phyloP scores from a whole-genome alignment of 2,329 filamentous ascomycete genomes.

The Ceratocystis huliohia region DNA sequence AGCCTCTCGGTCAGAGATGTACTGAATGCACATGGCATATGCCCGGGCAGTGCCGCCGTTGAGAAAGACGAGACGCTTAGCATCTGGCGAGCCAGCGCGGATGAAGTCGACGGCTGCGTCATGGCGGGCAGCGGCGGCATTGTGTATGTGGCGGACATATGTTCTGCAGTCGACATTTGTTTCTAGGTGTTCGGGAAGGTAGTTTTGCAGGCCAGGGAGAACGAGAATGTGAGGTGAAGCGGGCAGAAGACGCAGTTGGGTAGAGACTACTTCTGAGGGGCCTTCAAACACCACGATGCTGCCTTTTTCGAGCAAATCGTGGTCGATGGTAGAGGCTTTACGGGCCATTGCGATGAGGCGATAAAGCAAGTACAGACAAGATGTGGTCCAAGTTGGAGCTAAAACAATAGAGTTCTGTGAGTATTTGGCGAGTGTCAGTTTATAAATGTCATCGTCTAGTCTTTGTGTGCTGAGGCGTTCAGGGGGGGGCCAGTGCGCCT shows the following conservation, averaged over 20 bases:
- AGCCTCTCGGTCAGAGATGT: constrained; percentile 42
- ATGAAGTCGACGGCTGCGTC: constrained; percentile 42
- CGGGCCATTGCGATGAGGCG: constrained; percentile 39
- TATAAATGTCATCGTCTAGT: background rate
- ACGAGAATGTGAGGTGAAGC: constrained; percentile 45
- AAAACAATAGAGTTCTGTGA: constrained; percentile 2
- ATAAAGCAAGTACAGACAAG: constrained; percentile 33
- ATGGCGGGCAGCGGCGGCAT: constrained; percentile 36
- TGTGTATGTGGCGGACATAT: constrained; percentile 39
- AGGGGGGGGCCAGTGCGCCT: background rate
- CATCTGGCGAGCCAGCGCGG: constrained; percentile 32
- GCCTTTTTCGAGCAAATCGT: constrained; percentile 28
- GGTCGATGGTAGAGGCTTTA: constrained; percentile 15
- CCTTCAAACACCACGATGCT: constrained; percentile 50
- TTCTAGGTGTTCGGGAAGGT: constrained; percentile 29
- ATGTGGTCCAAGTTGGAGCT: constrained; percentile 3
- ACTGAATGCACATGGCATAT: constrained; percentile 40
- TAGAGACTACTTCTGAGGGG: constrained; percentile 40
- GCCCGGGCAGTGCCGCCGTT: constrained; percentile 46
- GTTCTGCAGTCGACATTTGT: constrained; percentile 26
- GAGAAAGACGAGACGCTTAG: constrained; percentile 46
- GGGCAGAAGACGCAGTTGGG: constrained; percentile 48
- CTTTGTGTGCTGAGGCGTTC: background rate
- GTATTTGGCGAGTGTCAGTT: background rate
- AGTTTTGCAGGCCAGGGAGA: constrained; percentile 40